A percentile compares a stretch with the other conserved stretches of the same genome.
phyloP scores from a whole-genome alignment of 2,329 filamentous ascomycete genomes.

The Blastomyces silverae region DNA sequence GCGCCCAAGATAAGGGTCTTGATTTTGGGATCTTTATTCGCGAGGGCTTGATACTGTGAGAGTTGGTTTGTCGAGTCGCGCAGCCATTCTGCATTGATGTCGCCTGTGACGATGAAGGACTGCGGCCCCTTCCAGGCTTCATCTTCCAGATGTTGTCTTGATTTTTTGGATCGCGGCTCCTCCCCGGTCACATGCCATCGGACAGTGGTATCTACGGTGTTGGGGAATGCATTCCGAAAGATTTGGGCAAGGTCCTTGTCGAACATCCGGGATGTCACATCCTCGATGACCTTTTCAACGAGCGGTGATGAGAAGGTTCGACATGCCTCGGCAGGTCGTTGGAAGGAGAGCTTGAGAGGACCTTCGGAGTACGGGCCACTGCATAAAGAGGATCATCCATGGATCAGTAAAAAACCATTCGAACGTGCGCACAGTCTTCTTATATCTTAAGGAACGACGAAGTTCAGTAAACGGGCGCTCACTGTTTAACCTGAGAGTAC shows the following conservation, averaged over 20 bases:
- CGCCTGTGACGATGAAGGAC: constrained; percentile 87
- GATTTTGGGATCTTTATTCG: constrained; percentile 71
- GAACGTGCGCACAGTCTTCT: no score
- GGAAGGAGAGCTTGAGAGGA: constrained; percentile 72
- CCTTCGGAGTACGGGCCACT: constrained; percentile 76
- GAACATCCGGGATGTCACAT: constrained; percentile 71
- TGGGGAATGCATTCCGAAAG: constrained; percentile 93
- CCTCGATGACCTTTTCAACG: constrained; percentile 80
- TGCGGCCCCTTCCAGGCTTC: constrained; percentile 76
- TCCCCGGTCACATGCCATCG: constrained; percentile 72
- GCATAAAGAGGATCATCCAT: constrained; percentile 6
- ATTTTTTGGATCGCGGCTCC: constrained; percentile 32
- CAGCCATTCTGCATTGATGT: constrained; percentile 90
- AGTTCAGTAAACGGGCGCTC: constrained; percentile 9
- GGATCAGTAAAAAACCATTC: constrained; percentile 14
- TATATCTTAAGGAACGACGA: constrained; percentile 22
- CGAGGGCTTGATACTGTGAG: constrained; percentile 77
- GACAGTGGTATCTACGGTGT: constrained; percentile 82
- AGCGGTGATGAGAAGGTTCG: constrained; percentile 81
- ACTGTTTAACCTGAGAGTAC: constrained; percentile 26
- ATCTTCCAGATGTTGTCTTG: constrained; percentile 43
- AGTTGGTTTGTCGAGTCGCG: constrained; percentile 92
- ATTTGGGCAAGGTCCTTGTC: constrained; percentile 83
- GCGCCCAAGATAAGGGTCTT: constrained; percentile 78
- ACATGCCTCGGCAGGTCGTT: constrained; percentile 72